Base-by-base conservation (phyloP, 805 yeast species). In the Saccharomycopsis oosterbeekiorum region DNA sequence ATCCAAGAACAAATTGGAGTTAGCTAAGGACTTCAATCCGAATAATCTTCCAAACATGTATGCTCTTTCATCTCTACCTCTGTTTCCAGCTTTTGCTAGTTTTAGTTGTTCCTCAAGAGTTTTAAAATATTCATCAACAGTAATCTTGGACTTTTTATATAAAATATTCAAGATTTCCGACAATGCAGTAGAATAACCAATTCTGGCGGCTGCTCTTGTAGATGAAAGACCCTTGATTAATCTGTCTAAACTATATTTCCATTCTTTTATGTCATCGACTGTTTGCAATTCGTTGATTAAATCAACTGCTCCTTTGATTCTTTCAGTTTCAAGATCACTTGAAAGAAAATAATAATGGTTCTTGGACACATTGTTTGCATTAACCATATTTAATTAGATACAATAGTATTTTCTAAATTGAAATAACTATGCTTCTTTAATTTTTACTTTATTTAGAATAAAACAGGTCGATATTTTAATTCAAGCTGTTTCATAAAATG, bases 171-270 rank as follows among this genome's bases (percentile, higher is more conserved):
- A 58, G 1, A 86, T 73, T 70, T 93, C 97, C 0, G 92, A 83
- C 54, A 93, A 74, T 55, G 97, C 93, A 79, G 89, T 82, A 1
- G 97, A 88, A 69, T 86, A 93, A 4, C 98, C 98, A 36, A 89
- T 73, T 61, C 97, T 77, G 0, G 97, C 94, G 56, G 90, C 80
- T 26, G 88, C 96, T 68, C 94, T 81, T 15, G 91, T 80, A 5
- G 97, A 87, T 4, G 90, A 78, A 39, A 93, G 75, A 58, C 98
- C 97, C 65, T 84, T 85, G 65, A 89, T 80, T 64, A 93, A 76
- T 69, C 98, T 80, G 64, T 82, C 82, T 60, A 89, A 73, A 0
- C 96, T 94, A 70, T 93, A 93, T 57, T 81, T 80, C 90, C 93
- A 90, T 67, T 91, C 97, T 0, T 75, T 76, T 24, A 73, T 71